These are phyloP conservation scores for Thinopyrum elongatum DNA, from an alignment of 176 grass and related monocot genomes.

Conservation along the genomic window DNA sequence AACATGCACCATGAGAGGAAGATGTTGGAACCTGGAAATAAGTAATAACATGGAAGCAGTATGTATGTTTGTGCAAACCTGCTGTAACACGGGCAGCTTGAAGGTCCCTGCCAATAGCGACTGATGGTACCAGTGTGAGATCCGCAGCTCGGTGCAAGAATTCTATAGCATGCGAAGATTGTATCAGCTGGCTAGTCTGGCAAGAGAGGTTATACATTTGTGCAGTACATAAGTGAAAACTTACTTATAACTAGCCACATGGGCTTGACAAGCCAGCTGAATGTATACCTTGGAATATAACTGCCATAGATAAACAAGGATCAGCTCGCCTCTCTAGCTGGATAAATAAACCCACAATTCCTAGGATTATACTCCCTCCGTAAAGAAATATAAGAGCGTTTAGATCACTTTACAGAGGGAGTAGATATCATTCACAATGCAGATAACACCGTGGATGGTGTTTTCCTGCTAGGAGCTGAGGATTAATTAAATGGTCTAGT, in stretches of 20 bases:
- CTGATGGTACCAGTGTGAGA: conserved; percentile 86
- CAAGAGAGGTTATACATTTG: not conserved
- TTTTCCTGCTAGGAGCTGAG: not conserved
- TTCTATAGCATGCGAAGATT: conserved; percentile 36
- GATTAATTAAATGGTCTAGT: not conserved
- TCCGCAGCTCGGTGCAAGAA: conserved; percentile 85
- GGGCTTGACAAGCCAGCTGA: conserved; percentile 96
- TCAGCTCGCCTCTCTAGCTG: not conserved
- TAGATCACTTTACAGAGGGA: too few relatives aligned
- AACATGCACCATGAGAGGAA: conserved; percentile 27
- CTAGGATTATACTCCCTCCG: not conserved
- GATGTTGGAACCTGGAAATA: not conserved
- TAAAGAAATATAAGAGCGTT: too few relatives aligned
- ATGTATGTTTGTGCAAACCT: conserved; percentile 43
- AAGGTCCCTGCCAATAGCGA: conserved; percentile 82
- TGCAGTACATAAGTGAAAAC: conserved; percentile 7
- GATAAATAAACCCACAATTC: not conserved
- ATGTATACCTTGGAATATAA: conserved; percentile 97
- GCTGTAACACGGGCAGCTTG: conserved; percentile 77
- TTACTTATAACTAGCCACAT: conserved; percentile 99
- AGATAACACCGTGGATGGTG: not conserved
- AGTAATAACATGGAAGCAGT: not conserved
- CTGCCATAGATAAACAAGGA: conserved; percentile 39
- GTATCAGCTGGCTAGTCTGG: conserved; percentile 19
- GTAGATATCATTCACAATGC: not conserved